Evolutionary conservation across 495 filamentous ascomycete species (phyloP).

Genomic region (Xylaria venustula): DNA sequence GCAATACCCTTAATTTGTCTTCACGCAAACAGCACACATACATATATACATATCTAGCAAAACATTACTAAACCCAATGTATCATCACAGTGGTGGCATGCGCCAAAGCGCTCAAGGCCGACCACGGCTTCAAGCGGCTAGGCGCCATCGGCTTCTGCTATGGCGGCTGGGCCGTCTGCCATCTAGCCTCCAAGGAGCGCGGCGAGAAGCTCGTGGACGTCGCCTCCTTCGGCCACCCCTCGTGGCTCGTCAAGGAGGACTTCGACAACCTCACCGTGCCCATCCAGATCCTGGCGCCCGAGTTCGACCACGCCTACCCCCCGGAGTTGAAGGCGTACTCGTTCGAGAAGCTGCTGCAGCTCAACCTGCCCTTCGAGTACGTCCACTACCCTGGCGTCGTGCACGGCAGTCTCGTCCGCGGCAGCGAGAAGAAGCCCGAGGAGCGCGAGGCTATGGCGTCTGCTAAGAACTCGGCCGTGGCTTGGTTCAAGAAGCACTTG

Average conservation of each 20-base stretch:
- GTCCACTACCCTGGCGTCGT: conserved; percentile 53
- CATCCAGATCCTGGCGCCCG: conserved; percentile 58
- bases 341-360: conserved; percentile 40
- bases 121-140: conserved; percentile 37
- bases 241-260: conserved; percentile 45
- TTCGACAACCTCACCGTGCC: conserved; percentile 53
- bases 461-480: conserved; percentile 45
- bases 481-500: conserved; percentile 43
- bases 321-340: conserved; percentile 51
- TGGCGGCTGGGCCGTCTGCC: conserved; percentile 57
- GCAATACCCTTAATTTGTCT: no score
- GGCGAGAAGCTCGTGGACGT: conserved; percentile 52
- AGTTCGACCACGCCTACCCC: conserved; percentile 48
- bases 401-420: conserved; percentile 52
- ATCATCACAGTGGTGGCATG: conserved; percentile 38
- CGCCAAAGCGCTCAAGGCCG: conserved; percentile 42
- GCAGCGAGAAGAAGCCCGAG: conserved; percentile 38
- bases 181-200: conserved; percentile 37
- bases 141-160: conserved; percentile 63
- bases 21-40: no score
- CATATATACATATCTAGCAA: no score
- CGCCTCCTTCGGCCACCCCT: conserved; percentile 55
- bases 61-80: no score
- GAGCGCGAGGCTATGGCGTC: conserved; percentile 47
- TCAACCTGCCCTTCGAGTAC: conserved; percentile 54